Evolutionary conservation across 495 filamentous ascomycete species (phyloP), one percentile per base, ranked within the genome.

Genomic region (Bombardia bombarda): DNA sequence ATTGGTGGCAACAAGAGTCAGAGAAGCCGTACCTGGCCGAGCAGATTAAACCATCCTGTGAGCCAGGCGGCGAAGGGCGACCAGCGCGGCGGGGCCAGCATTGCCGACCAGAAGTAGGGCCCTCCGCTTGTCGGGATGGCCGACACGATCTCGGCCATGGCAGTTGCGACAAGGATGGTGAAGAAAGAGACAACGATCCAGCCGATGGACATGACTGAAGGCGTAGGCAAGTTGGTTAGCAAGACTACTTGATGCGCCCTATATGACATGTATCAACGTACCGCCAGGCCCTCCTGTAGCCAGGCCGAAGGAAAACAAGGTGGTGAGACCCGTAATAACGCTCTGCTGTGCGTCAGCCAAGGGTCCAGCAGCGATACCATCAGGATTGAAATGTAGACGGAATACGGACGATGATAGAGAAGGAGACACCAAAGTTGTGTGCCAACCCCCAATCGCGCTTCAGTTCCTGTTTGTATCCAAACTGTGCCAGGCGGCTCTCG

Each of bases 91-190:
- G 79, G 74, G 6, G 79, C 77, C 18, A 83, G 65, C 45, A 79
- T 68, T 22, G 79, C 78, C 3, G 75, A 67, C 79, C 80, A 84
- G 56, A 81, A 83, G 49, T 84, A 84, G 14, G 78, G 78, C 7
- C 79, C 79, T 17, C 78, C 79, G 26, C 66, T 70, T 3, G 77
- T 82, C 0, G 80, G 80, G 47, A 82, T 75, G 1, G 79, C 78
- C 2, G 74, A 79, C 19, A 80, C 77, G 46, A 83, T 82, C 55
- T 83, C 80, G 1, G 77, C 79, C 72, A 83, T 80, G 38, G 75
- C 79, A 43, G 78, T 75, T 41, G 74, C 73, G 38, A 60, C 55
- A 28, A 62, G 51, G 13, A 62, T 40, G 17, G 56, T 60, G 48
- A 60, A 62, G 44, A 60, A 57, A 38, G 58, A 55, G 3, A 62